Conservation (phyloP, 176 grass and related monocot species). For the Secale cereale region DNA sequence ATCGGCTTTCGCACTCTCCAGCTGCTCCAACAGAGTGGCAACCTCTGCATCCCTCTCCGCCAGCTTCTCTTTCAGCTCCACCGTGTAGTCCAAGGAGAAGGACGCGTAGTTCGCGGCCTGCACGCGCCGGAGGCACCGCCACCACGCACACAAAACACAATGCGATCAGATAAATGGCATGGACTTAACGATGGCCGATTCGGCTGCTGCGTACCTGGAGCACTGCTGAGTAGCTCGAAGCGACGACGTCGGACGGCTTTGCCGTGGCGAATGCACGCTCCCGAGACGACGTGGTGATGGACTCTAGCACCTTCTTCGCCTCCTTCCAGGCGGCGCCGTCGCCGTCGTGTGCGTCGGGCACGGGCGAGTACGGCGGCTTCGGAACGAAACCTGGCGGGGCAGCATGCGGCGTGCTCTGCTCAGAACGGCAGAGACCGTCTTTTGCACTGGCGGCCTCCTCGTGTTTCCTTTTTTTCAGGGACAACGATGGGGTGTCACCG, state of each 20-base stretch:
- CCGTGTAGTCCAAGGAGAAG: not conserved
- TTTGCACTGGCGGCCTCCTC: not conserved
- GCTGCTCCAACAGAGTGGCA: not conserved
- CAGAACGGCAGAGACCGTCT: not conserved
- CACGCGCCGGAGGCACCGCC: not conserved
- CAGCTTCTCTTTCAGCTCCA: not conserved
- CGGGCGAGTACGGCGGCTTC: not conserved
- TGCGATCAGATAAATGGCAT: not conserved
- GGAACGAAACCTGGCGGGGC: not conserved
- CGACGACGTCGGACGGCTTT: not conserved
- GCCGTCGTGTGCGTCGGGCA: not conserved
- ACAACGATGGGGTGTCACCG: not conserved
- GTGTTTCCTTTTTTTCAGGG: slow-evolving; percentile 7
- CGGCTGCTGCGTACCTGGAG: not conserved
- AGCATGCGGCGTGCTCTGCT: not conserved
- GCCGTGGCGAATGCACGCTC: not conserved
- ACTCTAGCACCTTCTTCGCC: not conserved
- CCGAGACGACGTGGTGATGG: not conserved
- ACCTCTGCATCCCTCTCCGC: not conserved
- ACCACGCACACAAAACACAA: not conserved
- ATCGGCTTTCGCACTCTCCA: not conserved
- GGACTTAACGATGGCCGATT: not conserved
- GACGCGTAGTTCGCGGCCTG: not conserved
- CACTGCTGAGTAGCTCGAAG: not conserved
- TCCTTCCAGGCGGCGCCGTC: not conserved